A percentile compares a stretch with the other conserved stretches of the same genome.
phyloP scores from a whole-genome alignment of 1,284 basidiomycete species.

The Waitea zeae region DNA sequence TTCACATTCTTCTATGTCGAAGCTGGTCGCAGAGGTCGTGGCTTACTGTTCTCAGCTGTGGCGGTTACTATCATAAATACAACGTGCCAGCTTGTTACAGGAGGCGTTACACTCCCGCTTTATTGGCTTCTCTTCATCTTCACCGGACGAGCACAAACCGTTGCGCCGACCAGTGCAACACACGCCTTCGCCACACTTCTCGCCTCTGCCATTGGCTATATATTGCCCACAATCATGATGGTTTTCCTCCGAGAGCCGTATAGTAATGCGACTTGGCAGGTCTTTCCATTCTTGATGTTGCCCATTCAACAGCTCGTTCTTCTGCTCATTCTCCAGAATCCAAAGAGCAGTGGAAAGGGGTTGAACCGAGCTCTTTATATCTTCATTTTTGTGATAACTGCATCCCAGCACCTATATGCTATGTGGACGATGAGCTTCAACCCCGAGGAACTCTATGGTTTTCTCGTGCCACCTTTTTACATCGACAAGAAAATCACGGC shows the following conservation, averaged over 20 bases:
- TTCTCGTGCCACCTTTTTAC: conserved; percentile 14
- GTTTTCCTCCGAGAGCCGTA: conserved; percentile 14
- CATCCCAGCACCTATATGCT: conserved; percentile 16
- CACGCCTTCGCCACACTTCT: conserved; percentile 26
- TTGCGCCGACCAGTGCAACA: conserved; percentile 8
- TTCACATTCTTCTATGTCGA: conserved; percentile 13
- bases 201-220: conserved; percentile 18
- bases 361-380: too few species aligned
- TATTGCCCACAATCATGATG: conserved; percentile 19
- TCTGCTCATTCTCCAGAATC: conserved; percentile 6
- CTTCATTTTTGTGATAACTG: too few species aligned
- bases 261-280: conserved; percentile 26
- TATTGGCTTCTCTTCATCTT: conserved; percentile 24
- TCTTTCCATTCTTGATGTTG: conserved; percentile 20
- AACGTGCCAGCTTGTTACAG: conserved; percentile 5
- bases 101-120: conserved; percentile 19
- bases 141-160: conserved; percentile 12
- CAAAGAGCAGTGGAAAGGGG: conserved; percentile 15
- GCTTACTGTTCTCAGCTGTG: conserved; percentile 5
- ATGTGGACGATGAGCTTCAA: conserved; percentile 18
- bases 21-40: conserved; percentile 14
- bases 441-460: conserved; percentile 18
- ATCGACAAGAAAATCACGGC: conserved; percentile 6
- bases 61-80: conserved; percentile 3
- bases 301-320: conserved; percentile 11